Conservation (phyloP, 139 green algal species). For the Picochlorum costavermella region DNA sequence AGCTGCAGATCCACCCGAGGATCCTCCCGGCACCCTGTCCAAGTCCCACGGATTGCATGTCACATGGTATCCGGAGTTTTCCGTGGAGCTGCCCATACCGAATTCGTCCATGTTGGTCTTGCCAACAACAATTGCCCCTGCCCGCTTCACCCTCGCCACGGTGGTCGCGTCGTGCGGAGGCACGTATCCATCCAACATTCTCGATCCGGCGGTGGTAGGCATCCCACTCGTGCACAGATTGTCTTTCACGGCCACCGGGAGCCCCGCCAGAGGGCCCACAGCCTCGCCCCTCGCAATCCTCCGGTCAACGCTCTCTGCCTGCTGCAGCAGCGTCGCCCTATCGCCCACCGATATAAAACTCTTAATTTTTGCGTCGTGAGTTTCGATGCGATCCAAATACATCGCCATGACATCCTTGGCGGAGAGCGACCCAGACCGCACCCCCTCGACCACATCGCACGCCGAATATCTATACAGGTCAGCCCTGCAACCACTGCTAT, state of each 20-base stretch:
- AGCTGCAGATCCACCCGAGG: constrained; percentile 86
- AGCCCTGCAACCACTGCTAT: too few relatives aligned
- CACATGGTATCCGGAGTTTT: constrained; percentile 69
- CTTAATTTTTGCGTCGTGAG: too few relatives aligned
- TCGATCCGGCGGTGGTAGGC: constrained; percentile 77
- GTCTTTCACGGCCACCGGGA: constrained; percentile 89
- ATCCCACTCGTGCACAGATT: constrained; percentile 85
- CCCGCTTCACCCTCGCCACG: constrained; percentile 52
- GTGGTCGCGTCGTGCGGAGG: constrained; percentile 69
- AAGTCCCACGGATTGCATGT: constrained; percentile 75
- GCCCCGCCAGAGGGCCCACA: constrained; percentile 56
- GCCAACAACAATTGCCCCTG: constrained; percentile 81
- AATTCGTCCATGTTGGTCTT: constrained; percentile 99
- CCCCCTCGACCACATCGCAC: too few relatives aligned
- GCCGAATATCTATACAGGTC: too few relatives aligned
- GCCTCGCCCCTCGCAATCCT: constrained; percentile 8
- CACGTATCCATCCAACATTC: constrained; percentile 59
- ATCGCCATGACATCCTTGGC: too few relatives aligned
- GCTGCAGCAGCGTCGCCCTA: neutral
- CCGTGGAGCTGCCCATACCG: constrained; percentile 92
- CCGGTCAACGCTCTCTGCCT: constrained; percentile 31
- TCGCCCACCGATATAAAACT: too few relatives aligned
- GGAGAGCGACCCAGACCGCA: too few relatives aligned
- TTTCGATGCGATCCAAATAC: too few relatives aligned
- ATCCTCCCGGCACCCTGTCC: constrained; percentile 81